These are phyloP conservation scores for Calocybe cyanea DNA, from an alignment of 768 basidiomycete species.

Conservation along the genomic window DNA sequence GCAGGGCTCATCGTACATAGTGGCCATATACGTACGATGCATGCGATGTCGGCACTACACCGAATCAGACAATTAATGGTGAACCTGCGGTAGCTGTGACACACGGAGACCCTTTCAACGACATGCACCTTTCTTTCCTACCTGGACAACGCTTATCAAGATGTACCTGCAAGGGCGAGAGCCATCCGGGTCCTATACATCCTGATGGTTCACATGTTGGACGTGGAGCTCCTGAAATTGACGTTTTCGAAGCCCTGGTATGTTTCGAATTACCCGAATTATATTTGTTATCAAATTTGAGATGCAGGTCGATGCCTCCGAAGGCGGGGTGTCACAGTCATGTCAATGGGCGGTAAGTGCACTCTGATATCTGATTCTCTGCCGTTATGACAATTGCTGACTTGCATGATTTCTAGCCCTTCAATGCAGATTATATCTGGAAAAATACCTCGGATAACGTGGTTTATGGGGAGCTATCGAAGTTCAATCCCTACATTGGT, in stretches of 20 bases:
- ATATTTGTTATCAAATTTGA: constrained; percentile 35
- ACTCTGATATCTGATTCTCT: too few relatives aligned
- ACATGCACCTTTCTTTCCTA: constrained; percentile 61
- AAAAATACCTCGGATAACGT: constrained; percentile 55
- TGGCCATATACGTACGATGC: constrained; percentile 83
- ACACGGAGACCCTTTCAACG: constrained; percentile 49
- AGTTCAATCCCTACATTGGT: constrained; percentile 64
- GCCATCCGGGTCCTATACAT: constrained; percentile 79
- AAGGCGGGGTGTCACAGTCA: constrained; percentile 67
- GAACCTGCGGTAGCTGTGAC: constrained; percentile 58
- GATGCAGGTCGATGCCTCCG: constrained; percentile 29
- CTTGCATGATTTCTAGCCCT: constrained; percentile 53
- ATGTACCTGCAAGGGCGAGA: constrained; percentile 80
- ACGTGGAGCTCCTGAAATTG: constrained; percentile 84
- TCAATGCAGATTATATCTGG: constrained; percentile 72
- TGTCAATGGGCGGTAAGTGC: constrained; percentile 75
- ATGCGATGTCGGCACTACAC: constrained; percentile 81
- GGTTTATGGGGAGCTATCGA: constrained; percentile 51
- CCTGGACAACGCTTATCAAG: constrained; percentile 81
- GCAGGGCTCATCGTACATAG: constrained; percentile 28
- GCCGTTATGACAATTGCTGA: not conserved
- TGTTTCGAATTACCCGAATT: constrained; percentile 1
- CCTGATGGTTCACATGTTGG: constrained; percentile 76
- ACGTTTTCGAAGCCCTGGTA: constrained; percentile 82
- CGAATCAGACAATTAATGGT: constrained; percentile 77